A percentile compares a stretch with the other conserved stretches of the same genome.
These are phyloP conservation scores for Casuarina glauca DNA, from an alignment of 306 rosid genomes.

Conservation along the genomic window DNA sequence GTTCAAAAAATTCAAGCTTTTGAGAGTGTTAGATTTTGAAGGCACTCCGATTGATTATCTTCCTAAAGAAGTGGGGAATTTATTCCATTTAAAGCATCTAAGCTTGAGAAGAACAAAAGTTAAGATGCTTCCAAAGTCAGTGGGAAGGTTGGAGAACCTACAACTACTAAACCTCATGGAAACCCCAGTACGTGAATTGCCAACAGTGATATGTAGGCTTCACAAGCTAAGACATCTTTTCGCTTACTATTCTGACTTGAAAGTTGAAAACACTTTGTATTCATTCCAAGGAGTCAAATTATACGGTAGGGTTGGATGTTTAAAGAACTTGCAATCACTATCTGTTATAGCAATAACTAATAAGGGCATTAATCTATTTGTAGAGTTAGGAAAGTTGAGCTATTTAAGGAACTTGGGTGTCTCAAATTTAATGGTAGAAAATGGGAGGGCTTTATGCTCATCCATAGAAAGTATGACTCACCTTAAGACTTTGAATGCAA, in stretches of 20 bases:
- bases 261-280: not conserved
- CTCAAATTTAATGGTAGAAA: too few relatives aligned
- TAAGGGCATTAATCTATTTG: not conserved
- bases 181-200: not conserved
- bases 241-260: not conserved
- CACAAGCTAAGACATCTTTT: conserved; percentile 6
- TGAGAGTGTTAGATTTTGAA: conserved; percentile 7
- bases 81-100: not conserved
- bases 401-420: too few relatives aligned
- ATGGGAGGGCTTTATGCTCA: too few relatives aligned
- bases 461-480: too few relatives aligned
- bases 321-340: not conserved
- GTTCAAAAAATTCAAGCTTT: not conserved
- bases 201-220: not conserved
- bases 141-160: conserved; percentile 1
- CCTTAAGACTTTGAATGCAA: too few relatives aligned
- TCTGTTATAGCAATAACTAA: not conserved
- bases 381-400: too few relatives aligned
- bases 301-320: conserved; percentile 10
- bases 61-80: conserved; percentile 2
- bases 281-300: not conserved
- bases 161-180: not conserved
- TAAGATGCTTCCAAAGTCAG: not conserved
- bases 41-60: not conserved
- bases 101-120: not conserved